Conservation (phyloP, 1,139 yeast genomes). For the Magnusiomyces ingens region DNA sequence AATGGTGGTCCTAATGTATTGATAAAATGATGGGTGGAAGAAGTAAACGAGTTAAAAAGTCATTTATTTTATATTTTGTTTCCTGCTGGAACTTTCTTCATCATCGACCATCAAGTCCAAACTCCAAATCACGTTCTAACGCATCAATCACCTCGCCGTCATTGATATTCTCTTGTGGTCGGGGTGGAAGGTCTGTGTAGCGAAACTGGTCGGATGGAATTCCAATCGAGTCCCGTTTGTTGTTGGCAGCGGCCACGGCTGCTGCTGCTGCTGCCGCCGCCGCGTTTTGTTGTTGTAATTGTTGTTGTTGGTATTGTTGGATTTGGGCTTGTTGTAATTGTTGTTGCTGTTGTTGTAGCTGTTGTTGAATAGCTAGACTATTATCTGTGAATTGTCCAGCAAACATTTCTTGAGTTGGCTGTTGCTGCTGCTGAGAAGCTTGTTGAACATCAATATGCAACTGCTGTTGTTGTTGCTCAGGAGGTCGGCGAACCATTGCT, state of each 20-base stretch:
- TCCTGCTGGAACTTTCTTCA: neutral
- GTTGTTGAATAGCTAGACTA: constrained; percentile 11
- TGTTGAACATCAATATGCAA: constrained; percentile 23
- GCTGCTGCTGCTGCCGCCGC: constrained; percentile 16
- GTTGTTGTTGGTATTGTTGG: constrained; percentile 22
- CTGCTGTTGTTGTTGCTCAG: constrained; percentile 57
- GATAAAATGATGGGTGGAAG: neutral
- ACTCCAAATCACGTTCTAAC: constrained; percentile 53
- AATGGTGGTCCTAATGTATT: no score
- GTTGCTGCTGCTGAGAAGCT: constrained; percentile 17
- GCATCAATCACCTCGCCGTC: constrained; percentile 30
- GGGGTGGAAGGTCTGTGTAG: constrained; percentile 39
- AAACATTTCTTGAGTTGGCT: constrained; percentile 20
- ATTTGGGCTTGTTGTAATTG: constrained; percentile 26
- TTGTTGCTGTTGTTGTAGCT: constrained; percentile 21
- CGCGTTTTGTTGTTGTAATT: constrained; percentile 15
- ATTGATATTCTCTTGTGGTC: constrained; percentile 37
- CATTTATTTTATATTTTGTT: neutral
- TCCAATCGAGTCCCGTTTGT: constrained; percentile 24
- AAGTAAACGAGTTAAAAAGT: neutral
- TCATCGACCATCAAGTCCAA: constrained; percentile 45
- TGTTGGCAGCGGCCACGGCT: constrained; percentile 26
- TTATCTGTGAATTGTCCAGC: constrained; percentile 17
- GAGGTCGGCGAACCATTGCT: constrained; percentile 60
- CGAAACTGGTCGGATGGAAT: constrained; percentile 35